Base-by-base conservation (phyloP, 148 eudicot species). In the Rhododendron griersonianum region DNA sequence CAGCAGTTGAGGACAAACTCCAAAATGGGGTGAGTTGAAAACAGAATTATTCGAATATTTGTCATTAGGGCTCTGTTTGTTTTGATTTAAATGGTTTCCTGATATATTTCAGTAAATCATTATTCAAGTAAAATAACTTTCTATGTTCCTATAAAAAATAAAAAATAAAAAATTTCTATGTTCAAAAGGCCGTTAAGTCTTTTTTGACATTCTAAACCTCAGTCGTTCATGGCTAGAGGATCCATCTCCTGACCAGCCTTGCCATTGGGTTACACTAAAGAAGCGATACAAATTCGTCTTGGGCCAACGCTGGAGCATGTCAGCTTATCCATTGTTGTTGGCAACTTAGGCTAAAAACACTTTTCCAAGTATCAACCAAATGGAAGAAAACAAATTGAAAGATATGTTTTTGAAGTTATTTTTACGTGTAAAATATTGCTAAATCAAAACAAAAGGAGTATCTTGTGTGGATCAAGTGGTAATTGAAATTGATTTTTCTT, bases 1-100 rank as follows among this genome's bases (percentile, higher is more conserved):
- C 99, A 61, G 98, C 99, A 75, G 99, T 97, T 86, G 99, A 97
- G 89, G 99, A 97, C 88, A 97, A 95, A 89, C 98, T 97, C 51
- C 99, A 97, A 84, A 91, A 88, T 73, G 99, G 99, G 93, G 99
- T 96, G 83, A 45, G 95, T 81, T 65, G 39, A 25, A 41, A 19
- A 33, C 45, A 75, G 19, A 71, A 30, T 71, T 13, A 14, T 33
- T 19, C 18, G 1, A 30, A 71, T 71, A 71, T 71, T 30, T 33
- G 4, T 33, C 37, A 1, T 71, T 4, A 30, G 19, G 41, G 41
- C 16, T 71, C 7, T 14, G 76, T 30, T 71, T 67, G 74, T 28
- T 65, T 71, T 33, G 19, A 71, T 71, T 71, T 8, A n/a, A 8
- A n/a, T n/a, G 73, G 73, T 65, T n/a, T 65, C 33, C 73, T 65